Conservation (phyloP, 1,284 basidiomycete species). For the Hypsizygus ulmarius region DNA sequence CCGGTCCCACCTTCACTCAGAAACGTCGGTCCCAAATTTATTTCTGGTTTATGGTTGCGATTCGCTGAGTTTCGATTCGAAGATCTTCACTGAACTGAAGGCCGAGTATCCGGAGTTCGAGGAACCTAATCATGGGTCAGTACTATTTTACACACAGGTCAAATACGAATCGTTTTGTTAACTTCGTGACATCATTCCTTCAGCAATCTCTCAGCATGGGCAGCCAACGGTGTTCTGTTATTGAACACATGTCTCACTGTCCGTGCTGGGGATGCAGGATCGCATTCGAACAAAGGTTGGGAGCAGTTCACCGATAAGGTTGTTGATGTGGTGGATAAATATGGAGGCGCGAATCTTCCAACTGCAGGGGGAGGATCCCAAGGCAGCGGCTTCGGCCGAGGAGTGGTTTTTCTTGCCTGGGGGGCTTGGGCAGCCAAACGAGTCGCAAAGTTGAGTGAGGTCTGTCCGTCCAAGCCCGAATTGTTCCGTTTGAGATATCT, state of each 20-base stretch:
- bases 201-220: slow-evolving; percentile 84
- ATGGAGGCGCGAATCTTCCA: slow-evolving; percentile 71
- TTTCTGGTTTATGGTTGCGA: slow-evolving; percentile 7
- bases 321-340: slow-evolving; percentile 67
- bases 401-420: slow-evolving; percentile 89
- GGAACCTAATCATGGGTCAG: slow-evolving; percentile 83
- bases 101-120: slow-evolving; percentile 80
- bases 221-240: slow-evolving; percentile 85
- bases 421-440: slow-evolving; percentile 86
- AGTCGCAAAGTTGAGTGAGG: slow-evolving; percentile 77
- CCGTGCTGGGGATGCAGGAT: slow-evolving; percentile 69
- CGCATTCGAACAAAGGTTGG: slow-evolving; percentile 87
- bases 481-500: neutral
- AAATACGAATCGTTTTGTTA: no score
- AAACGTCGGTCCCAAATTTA: slow-evolving; percentile 52
- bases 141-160: slow-evolving; percentile 19
- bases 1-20: slow-evolving; percentile 74
- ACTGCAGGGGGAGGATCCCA: slow-evolving; percentile 32
- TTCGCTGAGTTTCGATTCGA: slow-evolving; percentile 11
- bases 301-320: slow-evolving; percentile 79
- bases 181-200: slow-evolving; percentile 15
- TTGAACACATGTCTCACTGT: slow-evolving; percentile 93
- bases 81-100: slow-evolving; percentile 90
- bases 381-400: slow-evolving; percentile 55
- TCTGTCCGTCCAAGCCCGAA: slow-evolving; percentile 35